phyloP scores from a whole-genome alignment of 805 yeast genomes.

The Candida maesae region DNA sequence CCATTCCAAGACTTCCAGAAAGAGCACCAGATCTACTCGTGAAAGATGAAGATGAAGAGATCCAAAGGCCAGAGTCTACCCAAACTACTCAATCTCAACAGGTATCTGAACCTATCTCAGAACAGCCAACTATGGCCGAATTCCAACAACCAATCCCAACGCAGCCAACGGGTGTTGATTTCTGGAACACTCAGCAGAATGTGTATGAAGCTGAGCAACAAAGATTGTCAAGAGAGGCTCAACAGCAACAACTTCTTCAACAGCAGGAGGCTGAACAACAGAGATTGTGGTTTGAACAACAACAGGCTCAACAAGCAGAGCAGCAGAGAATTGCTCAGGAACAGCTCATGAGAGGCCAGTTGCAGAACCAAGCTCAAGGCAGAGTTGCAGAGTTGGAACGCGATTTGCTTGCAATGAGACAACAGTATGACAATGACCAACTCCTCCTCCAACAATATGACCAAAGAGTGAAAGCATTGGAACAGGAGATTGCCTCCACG shows the following conservation, averaged over 20 bases:
- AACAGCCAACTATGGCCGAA: constrained; percentile 39
- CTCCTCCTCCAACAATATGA: constrained; percentile 83
- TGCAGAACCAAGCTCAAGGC: constrained; percentile 72
- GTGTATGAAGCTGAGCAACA: constrained; percentile 57
- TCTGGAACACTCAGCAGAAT: constrained; percentile 45
- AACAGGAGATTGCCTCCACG: constrained; percentile 60
- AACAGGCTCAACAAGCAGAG: constrained; percentile 64
- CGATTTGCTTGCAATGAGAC: constrained; percentile 67
- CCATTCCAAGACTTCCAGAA: constrained; percentile 56
- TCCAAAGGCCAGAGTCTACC: constrained; percentile 23
- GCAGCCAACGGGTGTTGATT: constrained; percentile 54
- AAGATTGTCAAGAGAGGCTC: constrained; percentile 56
- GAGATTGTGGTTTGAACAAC: constrained; percentile 66
- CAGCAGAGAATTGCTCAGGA: constrained; percentile 71
- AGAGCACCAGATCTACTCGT: constrained; percentile 32
- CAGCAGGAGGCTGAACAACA: constrained; percentile 66
- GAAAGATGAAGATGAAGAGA: constrained; percentile 22
- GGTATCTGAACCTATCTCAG: constrained; percentile 41
- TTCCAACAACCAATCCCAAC: constrained; percentile 38
- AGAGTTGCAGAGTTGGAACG: constrained; percentile 78
- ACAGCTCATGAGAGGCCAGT: constrained; percentile 61
- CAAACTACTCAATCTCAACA: constrained; percentile 17
- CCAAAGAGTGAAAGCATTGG: constrained; percentile 75
- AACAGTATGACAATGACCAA: constrained; percentile 85
- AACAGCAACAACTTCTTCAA: constrained; percentile 60